Conservation (phyloP, 2,329 filamentous ascomycete genomes). For the Onygenales sp. region DNA sequence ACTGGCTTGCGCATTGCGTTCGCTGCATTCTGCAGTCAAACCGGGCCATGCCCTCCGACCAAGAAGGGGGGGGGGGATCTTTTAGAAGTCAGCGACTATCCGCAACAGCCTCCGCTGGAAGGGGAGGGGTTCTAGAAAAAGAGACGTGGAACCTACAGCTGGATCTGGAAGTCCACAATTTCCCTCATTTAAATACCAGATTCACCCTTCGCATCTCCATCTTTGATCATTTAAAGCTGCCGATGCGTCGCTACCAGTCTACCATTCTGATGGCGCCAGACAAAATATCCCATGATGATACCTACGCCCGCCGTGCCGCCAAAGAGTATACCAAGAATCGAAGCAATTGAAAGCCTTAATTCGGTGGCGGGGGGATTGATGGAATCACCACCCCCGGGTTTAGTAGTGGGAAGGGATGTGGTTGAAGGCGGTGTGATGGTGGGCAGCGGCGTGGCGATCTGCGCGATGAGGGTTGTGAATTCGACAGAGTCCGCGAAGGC, state of each 20-base stretch:
- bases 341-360: background rate
- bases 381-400: background rate
- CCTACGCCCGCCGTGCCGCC: background rate
- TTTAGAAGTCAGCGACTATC: too few relatives aligned
- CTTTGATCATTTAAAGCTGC: background rate
- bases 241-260: background rate
- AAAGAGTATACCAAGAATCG: conserved; percentile 2
- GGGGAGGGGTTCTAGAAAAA: too few relatives aligned
- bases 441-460: conserved; percentile 45
- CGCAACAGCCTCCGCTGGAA: too few relatives aligned
- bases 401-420: background rate
- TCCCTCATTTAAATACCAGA: too few relatives aligned
- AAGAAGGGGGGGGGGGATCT: too few relatives aligned
- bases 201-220: background rate
- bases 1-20: too few relatives aligned
- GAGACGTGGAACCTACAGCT: too few relatives aligned
- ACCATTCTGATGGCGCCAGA: background rate
- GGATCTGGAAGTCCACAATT: too few relatives aligned
- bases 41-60: too few relatives aligned
- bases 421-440: conserved; percentile 48
- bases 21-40: too few relatives aligned
- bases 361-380: too few relatives aligned
- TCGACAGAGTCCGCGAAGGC: background rate
- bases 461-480: background rate
- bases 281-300: background rate